Evolutionary conservation across 1,139 yeast genomes (phyloP), one percentile per base, ranked within the genome.

Genomic region (Pneumocystis sp.): DNA sequence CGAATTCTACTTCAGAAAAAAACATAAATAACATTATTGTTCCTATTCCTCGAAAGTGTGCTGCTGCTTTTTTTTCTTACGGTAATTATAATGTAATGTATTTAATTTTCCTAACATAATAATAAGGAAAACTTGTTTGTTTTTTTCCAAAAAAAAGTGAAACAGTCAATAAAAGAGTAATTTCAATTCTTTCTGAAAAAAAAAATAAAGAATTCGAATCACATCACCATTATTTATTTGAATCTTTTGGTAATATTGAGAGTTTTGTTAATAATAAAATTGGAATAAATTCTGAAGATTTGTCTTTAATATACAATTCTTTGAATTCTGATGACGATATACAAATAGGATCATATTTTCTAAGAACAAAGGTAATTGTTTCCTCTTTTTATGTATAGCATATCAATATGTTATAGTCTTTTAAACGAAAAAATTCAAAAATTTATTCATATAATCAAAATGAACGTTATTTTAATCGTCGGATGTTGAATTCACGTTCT

Each of bases 1-100:
- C 12, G 70, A 78, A 67, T 73, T 62, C 40, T 21, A 10, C 74
- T 73, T 65, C 70, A 76, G 37, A 77, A 78, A 10, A 74, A 70
- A 17, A 68, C 67, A 4, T 70, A 70, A 5, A 59, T 57, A 50
- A 62, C 40, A 35, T 59, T 61, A 40, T 60, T 64, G 17, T 59
- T 10, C 67, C 67, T 50, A 17, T 61, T 17, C 67, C 67, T 21
- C 44, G 63, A 45, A 65, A 61, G 21, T 65, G 65, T 56, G 67
- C 67, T 2, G 67, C 65, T 5, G 42, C 61, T 10, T 65, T 63
- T 42, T 65, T 61, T 29, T 65, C 63, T 15, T 64, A 35, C 17
- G 63, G 59, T 45, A 65, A 70, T 66, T 73, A 3, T 68, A 31
- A 59, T 63, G 4, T 19, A 7, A 1, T 15, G 4, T 44, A 44